phyloP scores from a whole-genome alignment of 108 stramenopile species.

The Nitzschia palea region DNA sequence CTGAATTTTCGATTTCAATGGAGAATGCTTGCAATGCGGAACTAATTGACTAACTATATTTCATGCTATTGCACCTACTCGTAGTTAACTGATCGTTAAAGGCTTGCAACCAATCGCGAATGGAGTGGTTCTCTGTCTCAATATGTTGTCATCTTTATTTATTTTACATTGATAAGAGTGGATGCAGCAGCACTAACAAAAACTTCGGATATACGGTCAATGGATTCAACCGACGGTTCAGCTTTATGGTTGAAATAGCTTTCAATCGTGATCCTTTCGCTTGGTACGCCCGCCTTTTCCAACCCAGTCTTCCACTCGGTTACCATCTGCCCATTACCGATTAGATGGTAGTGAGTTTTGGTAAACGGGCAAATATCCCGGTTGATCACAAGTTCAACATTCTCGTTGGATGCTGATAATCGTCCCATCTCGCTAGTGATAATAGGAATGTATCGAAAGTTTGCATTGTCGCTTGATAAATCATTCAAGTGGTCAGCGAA shows the following conservation, averaged over 20 bases:
- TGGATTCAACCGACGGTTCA: background rate
- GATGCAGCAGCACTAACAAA: background rate
- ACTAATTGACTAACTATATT: no score
- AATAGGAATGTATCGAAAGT: slow-evolving; percentile 37
- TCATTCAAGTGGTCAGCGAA: slow-evolving; percentile 27
- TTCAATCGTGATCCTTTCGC: slow-evolving; percentile 41
- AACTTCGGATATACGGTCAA: background rate
- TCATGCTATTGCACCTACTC: no score
- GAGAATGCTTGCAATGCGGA: no score
- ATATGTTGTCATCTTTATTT: background rate
- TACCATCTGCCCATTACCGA: slow-evolving; percentile 58
- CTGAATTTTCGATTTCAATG: no score
- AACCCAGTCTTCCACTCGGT: slow-evolving; percentile 45
- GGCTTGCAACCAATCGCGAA: no score
- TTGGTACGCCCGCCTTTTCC: slow-evolving; percentile 42
- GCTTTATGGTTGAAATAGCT: slow-evolving; percentile 51
- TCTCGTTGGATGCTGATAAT: slow-evolving; percentile 21
- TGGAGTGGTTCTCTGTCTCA: no score
- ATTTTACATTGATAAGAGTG: background rate
- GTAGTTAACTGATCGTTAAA: no score
- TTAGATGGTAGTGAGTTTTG: slow-evolving; percentile 54
- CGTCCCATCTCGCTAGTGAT: slow-evolving; percentile 31
- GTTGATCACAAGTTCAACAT: slow-evolving; percentile 6
- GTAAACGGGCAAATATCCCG: background rate
- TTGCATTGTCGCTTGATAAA: background rate